These are phyloP conservation scores for Beauveria asiatica DNA, from an alignment of 2,329 filamentous ascomycete species.

Conservation along the genomic window DNA sequence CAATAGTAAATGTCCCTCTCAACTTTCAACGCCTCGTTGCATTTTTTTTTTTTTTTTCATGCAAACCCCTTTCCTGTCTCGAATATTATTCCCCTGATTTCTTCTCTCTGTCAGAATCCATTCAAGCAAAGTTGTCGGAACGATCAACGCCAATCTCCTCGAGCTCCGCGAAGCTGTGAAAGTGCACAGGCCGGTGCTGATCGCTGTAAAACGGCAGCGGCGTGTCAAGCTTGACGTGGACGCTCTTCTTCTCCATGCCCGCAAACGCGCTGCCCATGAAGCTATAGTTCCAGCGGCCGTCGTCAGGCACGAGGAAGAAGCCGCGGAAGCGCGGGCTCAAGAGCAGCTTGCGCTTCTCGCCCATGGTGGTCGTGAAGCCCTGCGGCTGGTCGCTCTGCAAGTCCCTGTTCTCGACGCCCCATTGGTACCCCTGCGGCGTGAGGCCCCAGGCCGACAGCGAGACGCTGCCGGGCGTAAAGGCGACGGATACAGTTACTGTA, in stretches of 20 bases:
- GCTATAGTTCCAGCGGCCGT: constrained; percentile 90
- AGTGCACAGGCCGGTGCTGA: constrained; percentile 85
- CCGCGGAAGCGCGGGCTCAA: constrained; percentile 89
- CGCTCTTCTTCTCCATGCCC: constrained; percentile 78
- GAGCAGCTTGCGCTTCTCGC: constrained; percentile 89
- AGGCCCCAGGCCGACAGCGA: constrained; percentile 90
- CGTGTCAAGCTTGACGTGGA: constrained; percentile 90
- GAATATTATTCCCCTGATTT: not conserved
- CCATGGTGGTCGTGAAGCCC: constrained; percentile 86
- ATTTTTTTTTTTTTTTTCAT: not conserved
- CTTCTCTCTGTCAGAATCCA: not conserved
- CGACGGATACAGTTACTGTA: constrained; percentile 89
- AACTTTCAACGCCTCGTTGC: constrained; percentile 1
- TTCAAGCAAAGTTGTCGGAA: constrained; percentile 83
- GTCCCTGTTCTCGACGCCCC: constrained; percentile 95
- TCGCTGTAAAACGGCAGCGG: constrained; percentile 87
- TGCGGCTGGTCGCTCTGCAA: constrained; percentile 84
- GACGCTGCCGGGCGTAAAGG: constrained; percentile 93
- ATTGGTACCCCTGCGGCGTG: constrained; percentile 87
- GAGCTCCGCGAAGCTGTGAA: constrained; percentile 93
- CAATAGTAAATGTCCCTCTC: not conserved
- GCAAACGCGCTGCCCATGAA: constrained; percentile 92
- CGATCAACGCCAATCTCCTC: constrained; percentile 96
- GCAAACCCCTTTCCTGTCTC: not conserved
- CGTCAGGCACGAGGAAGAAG: constrained; percentile 92